Percentiles rank a stretch among this genome's conserved stretches.
Conservation (phyloP, 140 eudicot genomes). For the Oenanthe javanica region DNA sequence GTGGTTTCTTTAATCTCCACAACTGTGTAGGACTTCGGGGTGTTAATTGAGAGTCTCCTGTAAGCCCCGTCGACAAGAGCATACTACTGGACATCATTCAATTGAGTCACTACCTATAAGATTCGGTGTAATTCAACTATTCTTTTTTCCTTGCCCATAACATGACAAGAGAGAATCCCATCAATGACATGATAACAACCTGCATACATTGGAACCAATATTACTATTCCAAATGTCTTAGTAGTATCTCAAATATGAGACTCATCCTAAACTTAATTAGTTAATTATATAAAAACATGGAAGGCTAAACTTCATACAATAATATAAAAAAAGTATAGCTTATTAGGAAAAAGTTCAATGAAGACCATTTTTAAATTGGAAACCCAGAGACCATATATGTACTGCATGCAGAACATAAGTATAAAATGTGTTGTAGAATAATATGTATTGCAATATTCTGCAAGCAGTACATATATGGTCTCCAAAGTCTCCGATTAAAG, state of each 20-base stretch:
- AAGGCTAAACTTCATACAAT: not conserved
- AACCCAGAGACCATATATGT: too few species aligned
- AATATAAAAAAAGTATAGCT: not conserved
- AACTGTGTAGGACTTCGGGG: not conserved
- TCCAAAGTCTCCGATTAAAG: too few species aligned
- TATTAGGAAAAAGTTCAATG: not conserved
- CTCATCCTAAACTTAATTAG: not conserved
- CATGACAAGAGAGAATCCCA: conserved; percentile 96
- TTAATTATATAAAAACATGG: not conserved
- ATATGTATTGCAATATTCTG: too few species aligned
- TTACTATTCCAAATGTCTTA: not conserved
- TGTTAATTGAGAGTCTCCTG: not conserved
- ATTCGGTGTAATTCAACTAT: not conserved
- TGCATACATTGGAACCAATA: conserved; percentile 21
- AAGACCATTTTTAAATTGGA: too few species aligned
- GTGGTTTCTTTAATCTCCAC: not conserved
- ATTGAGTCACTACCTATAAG: not conserved
- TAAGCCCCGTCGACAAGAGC: not conserved
- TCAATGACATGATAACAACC: conserved; percentile 92
- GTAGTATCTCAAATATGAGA: not conserved
- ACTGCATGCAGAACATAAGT: too few species aligned
- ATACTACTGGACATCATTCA: not conserved
- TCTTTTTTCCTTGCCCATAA: conserved; percentile 72
- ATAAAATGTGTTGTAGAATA: too few species aligned
- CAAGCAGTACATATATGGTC: too few species aligned